Evolutionary conservation across 352 stramenopile genomes (phyloP), one percentile per base, ranked within the genome.

Genomic region (Globisporangium abappressorium): DNA sequence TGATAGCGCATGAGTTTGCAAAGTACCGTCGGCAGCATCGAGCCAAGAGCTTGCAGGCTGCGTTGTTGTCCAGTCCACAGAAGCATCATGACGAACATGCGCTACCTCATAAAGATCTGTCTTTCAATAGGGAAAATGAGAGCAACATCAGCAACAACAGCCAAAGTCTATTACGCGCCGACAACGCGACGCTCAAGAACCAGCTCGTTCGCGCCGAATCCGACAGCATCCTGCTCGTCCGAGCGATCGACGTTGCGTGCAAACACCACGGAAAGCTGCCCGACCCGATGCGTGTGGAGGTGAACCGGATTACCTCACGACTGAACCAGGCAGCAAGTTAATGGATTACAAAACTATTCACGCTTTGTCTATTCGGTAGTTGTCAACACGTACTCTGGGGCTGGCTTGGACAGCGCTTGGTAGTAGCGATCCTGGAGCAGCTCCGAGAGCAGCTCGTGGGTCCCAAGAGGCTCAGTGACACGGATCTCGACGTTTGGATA

Each of bases 401-500:
- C 53, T 1, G 74, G 24, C 26, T 81, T 74, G 6, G 57, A 55
- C 41, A 83, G 5, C 0, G 69, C 78, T 55, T 72, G 41, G 36
- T 75, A 76, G 71, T 90, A 94, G 26, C 86, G 81, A 57, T 93
- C 83, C 15, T 81, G 77, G 24, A 94, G 53, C 18, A 93, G 82
- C 43, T 93, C 77, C 0, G 82, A 79, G 11, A 94, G 64, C 8
- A 92, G 49, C 28, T 76, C 65, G 66, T 94, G 84, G 30, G 84
- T 85, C 49, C 83, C 82, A 18, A 94, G 66, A 4, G 87, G 82
- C 46, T 89, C 76, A 0, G 85, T 87, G 41, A 95, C 72, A 33
- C 75, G 78, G n/a, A 93, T 70, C 2, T 85, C 72, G 18, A 95
- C 62, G 5, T 61, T 62, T 0, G 81, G 78, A 61, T 93, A 62